These are phyloP conservation scores for Colletotrichum chlorophyti DNA, from an alignment of 2,329 filamentous ascomycete species.

Conservation along the genomic window DNA sequence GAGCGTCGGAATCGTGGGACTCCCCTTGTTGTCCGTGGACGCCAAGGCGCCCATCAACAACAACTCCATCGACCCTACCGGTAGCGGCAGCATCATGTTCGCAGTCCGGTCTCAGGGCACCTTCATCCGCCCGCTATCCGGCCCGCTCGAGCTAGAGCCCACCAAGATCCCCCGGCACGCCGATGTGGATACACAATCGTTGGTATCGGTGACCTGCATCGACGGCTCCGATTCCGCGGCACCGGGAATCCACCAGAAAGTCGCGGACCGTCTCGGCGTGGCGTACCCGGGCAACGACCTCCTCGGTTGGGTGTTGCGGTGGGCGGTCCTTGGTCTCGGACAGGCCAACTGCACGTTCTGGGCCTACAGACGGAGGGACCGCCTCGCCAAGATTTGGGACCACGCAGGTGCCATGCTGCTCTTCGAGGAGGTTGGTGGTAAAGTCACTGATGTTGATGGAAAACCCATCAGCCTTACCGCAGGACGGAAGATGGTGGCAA, in stretches of 20 bases:
- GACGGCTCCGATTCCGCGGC: slow-evolving; percentile 55
- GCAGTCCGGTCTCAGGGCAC: slow-evolving; percentile 56
- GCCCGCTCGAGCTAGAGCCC: slow-evolving; percentile 29
- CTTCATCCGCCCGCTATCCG: slow-evolving; percentile 49
- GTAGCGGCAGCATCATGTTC: slow-evolving; percentile 57
- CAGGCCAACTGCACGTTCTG: slow-evolving; percentile 61
- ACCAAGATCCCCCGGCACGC: slow-evolving; percentile 40
- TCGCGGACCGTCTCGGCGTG: slow-evolving; percentile 50
- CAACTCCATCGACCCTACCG: slow-evolving; percentile 48
- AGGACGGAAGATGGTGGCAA: slow-evolving; percentile 55
- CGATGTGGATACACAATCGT: slow-evolving; percentile 31
- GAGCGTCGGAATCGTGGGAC: slow-evolving; percentile 55
- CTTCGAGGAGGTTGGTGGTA: slow-evolving; percentile 63
- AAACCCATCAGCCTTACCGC: slow-evolving; percentile 54
- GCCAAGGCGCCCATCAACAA: slow-evolving; percentile 49
- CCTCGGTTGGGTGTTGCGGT: slow-evolving; percentile 64
- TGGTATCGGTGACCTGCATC: slow-evolving; percentile 56
- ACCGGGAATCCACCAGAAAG: slow-evolving; percentile 51
- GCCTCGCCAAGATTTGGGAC: slow-evolving; percentile 64
- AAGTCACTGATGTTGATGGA: slow-evolving; percentile 61
- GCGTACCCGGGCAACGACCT: slow-evolving; percentile 57
- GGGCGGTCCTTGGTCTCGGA: slow-evolving; percentile 59
- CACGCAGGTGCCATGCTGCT: slow-evolving; percentile 66
- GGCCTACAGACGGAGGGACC: slow-evolving; percentile 57
- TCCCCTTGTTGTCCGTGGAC: slow-evolving; percentile 52